Evolutionary conservation across 306 rosid genomes (phyloP).

Genomic region (Vigna reflexopilosa): DNA sequence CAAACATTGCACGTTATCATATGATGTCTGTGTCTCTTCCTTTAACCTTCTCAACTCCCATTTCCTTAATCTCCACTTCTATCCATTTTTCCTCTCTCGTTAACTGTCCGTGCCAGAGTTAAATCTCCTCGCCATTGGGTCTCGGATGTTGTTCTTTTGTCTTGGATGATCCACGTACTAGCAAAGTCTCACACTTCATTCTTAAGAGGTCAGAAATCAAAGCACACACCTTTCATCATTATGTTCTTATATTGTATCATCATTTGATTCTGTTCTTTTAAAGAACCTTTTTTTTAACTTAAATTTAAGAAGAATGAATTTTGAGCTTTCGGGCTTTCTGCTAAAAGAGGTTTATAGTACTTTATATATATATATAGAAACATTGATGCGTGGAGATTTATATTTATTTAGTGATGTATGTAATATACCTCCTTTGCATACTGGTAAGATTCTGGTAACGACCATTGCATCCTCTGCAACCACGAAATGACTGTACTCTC

Average conservation of each 20-base stretch:
- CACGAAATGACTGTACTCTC: not conserved
- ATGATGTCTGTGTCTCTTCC: not conserved
- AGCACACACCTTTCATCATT: not conserved
- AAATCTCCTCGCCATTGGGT: conserved; percentile 13
- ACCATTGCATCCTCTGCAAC: not conserved
- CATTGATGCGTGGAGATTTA: not conserved
- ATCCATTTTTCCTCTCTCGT: not conserved
- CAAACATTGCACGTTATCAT: conserved; percentile 36
- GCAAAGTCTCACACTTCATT: conserved; percentile 28
- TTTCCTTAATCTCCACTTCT: not conserved
- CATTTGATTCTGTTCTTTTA: not conserved
- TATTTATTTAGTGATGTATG: not conserved
- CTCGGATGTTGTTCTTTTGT: not conserved
- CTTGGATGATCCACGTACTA: conserved; percentile 36
- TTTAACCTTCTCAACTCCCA: conserved; percentile 20
- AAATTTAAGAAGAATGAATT: conserved; percentile 3
- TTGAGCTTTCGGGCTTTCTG: not conserved
- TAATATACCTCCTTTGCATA: not conserved
- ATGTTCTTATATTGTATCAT: not conserved
- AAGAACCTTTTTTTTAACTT: not conserved
- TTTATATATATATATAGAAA: not conserved
- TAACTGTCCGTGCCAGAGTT: conserved; percentile 1
- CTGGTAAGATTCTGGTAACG: not conserved
- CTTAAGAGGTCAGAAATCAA: conserved; percentile 41
- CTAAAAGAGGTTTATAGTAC: not conserved